These are phyloP conservation scores for Hanseniaspora vineae DNA, from an alignment of 805 yeast genomes.

Conservation along the genomic window DNA sequence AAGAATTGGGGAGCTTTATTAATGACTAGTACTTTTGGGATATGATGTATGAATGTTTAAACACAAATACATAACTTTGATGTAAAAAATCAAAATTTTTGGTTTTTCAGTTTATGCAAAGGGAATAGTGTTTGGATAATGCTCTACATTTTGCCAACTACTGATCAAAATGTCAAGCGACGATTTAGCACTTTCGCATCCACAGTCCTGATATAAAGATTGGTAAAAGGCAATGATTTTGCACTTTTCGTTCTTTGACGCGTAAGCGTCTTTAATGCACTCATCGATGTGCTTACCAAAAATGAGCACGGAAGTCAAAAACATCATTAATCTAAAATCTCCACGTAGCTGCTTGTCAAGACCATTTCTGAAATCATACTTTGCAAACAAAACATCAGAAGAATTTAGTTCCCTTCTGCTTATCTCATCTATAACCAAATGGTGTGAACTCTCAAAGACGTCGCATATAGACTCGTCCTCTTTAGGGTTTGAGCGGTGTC, in stretches of 20 bases:
- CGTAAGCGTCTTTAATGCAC: conserved; percentile 1
- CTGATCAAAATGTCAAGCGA: conserved; percentile 5
- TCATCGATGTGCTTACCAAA: conserved; percentile 4
- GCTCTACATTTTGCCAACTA: conserved; percentile 5
- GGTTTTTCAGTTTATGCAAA: not conserved
- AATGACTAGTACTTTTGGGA: not conserved
- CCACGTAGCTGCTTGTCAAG: not conserved
- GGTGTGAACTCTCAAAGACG: too few relatives aligned
- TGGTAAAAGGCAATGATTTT: conserved; percentile 7
- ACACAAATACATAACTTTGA: not conserved
- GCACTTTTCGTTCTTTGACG: conserved; percentile 2
- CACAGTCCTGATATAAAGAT: conserved; percentile 5
- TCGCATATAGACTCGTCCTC: too few relatives aligned
- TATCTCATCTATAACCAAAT: conserved; percentile 2
- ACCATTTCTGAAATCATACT: not conserved
- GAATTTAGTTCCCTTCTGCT: conserved; percentile 3
- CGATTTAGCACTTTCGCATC: conserved; percentile 9
- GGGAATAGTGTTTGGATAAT: not conserved
- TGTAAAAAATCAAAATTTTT: too few relatives aligned
- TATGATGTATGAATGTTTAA: not conserved
- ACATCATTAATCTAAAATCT: conserved; percentile 10
- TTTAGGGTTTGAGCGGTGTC: too few relatives aligned
- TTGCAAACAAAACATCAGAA: conserved; percentile 1
- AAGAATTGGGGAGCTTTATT: conserved; percentile 22
- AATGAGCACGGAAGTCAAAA: conserved; percentile 5